Conservation (phyloP, 1,284 basidiomycete species). For the Sporisorium graminicola region DNA sequence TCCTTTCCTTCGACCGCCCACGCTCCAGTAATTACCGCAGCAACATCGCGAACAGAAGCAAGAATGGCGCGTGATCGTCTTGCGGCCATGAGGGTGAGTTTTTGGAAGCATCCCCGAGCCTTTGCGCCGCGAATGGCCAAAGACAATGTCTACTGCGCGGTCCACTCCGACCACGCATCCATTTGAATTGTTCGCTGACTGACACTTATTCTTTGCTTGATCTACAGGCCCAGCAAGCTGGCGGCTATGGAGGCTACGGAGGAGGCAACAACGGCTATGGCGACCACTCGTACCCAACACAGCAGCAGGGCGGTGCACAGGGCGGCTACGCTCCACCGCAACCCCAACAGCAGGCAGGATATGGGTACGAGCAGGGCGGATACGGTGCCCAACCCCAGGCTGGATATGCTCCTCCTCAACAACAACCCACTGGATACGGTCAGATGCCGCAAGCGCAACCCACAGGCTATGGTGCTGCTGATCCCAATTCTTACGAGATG, state of each 20-base stretch:
- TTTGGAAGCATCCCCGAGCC: not conserved
- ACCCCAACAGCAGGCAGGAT: slow-evolving; percentile 36
- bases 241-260: slow-evolving; percentile 64
- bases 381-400: slow-evolving; percentile 24
- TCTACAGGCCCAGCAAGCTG: slow-evolving; percentile 55
- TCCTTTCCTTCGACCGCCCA: not conserved
- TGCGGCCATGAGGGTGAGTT: slow-evolving; percentile 57
- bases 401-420: slow-evolving; percentile 13
- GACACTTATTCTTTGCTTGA: slow-evolving; percentile 2
- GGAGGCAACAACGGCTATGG: slow-evolving; percentile 68
- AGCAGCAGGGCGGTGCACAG: slow-evolving; percentile 51
- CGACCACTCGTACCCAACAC: slow-evolving; percentile 68
- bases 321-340: slow-evolving; percentile 35
- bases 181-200: not conserved
- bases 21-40: not conserved
- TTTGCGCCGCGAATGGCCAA: not conserved
- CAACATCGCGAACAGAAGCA: not conserved
- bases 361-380: slow-evolving; percentile 30
- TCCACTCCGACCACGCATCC: not conserved
- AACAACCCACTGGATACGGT: slow-evolving; percentile 25
- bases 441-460: slow-evolving; percentile 43
- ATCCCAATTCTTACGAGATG: slow-evolving; percentile 55
- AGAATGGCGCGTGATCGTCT: slow-evolving; percentile 59
- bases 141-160: not conserved
- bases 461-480: slow-evolving; percentile 25